phyloP scores from a whole-genome alignment of 148 eudicot genomes.

The Chenopodium berlandieri region DNA sequence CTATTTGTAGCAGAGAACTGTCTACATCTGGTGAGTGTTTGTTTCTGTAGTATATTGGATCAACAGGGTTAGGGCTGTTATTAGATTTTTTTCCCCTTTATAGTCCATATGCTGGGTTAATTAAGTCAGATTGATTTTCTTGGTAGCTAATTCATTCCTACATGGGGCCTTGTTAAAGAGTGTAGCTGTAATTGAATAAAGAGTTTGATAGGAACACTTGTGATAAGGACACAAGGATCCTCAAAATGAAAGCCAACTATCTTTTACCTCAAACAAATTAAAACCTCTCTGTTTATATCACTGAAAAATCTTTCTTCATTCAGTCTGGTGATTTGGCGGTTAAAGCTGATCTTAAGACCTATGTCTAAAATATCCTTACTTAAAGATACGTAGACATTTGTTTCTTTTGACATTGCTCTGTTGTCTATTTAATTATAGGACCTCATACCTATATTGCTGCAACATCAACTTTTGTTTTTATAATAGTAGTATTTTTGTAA shows the following conservation, averaged over 20 bases:
- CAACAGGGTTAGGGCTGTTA: not conserved
- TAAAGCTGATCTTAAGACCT: not conserved
- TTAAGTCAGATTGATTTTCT: not conserved
- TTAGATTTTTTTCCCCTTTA: not conserved
- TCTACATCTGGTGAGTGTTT: constrained; percentile 77
- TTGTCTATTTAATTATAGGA: not conserved
- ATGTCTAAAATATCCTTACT: not conserved
- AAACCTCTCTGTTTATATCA: not conserved
- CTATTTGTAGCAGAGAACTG: constrained; percentile 92
- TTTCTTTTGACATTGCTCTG: not conserved
- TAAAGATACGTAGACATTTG: not conserved
- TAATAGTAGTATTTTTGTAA: not conserved
- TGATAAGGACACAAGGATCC: not conserved
- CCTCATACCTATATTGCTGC: not conserved
- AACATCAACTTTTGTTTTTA: not conserved
- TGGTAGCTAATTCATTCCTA: not conserved
- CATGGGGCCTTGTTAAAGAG: not conserved
- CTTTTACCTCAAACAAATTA: not conserved
- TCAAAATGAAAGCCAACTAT: not conserved
- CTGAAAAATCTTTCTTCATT: not conserved
- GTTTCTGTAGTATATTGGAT: not conserved
- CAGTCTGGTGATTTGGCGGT: not conserved
- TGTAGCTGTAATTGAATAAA: not conserved
- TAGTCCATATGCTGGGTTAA: not conserved
- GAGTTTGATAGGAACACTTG: not conserved